A percentile compares a stretch with the other conserved stretches of the same genome.
Conservation (phyloP, 345 rosid species). For the Eucalyptus erythrocorys region DNA sequence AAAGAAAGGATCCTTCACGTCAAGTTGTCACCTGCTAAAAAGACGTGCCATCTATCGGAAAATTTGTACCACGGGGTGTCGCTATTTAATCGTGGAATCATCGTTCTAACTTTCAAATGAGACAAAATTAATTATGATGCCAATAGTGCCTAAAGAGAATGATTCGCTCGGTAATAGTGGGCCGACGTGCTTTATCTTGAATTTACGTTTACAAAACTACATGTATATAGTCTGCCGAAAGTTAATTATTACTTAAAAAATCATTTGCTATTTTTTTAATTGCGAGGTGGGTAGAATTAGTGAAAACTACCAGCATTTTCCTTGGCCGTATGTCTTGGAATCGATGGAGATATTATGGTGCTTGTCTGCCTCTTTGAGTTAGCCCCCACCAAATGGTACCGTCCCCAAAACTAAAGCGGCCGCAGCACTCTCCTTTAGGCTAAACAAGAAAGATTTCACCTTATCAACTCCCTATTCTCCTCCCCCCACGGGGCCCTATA, state of each 20-base stretch:
- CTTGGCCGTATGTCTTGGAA: background rate
- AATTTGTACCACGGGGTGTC: too few species aligned
- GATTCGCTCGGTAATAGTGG: background rate
- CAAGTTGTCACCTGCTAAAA: background rate
- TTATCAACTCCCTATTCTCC: background rate
- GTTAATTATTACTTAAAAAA: background rate
- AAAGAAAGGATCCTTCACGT: background rate
- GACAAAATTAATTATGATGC: rapidly evolving
- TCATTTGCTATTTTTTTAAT: background rate
- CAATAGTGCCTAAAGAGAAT: background rate
- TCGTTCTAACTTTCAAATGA: too few species aligned
- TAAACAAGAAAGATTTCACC: background rate
- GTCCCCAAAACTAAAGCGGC: background rate
- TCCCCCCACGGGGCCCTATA: too few species aligned
- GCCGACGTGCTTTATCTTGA: too few species aligned
- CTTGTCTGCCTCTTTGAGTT: background rate
- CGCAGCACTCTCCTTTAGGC: background rate
- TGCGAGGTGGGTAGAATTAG: background rate
- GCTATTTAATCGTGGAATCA: background rate
- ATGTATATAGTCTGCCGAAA: background rate
- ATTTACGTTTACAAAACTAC: too few species aligned
- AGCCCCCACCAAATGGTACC: background rate
- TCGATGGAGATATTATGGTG: background rate
- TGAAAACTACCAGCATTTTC: background rate
- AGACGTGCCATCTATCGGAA: too few species aligned